Percentiles rank a stretch among this genome's conserved stretches.
Evolutionary conservation across 2,329 filamentous ascomycete genomes (phyloP).

Genomic region (Pleurostoma richardsiae): DNA sequence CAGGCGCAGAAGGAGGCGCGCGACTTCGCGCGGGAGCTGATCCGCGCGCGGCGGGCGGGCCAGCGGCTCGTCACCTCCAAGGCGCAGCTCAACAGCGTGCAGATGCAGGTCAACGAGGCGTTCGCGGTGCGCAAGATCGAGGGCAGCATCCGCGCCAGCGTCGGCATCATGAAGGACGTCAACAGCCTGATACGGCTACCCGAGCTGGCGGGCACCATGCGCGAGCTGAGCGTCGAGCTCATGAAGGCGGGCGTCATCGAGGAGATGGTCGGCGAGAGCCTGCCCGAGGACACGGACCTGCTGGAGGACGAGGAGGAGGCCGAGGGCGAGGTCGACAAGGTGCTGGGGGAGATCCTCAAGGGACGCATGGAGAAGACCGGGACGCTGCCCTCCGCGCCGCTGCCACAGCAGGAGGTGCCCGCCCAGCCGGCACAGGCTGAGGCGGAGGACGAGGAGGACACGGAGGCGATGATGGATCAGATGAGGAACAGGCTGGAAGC

Average conservation of each 20-base stretch:
- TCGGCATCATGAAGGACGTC: conserved; percentile 95
- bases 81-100: conserved; percentile 85
- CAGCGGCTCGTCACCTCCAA: conserved; percentile 77
- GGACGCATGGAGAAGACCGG: conserved; percentile 67
- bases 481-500: conserved; percentile 92
- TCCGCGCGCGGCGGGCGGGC: conserved; percentile 73
- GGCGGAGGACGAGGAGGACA: conserved; percentile 76
- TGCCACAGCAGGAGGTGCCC: conserved; percentile 43
- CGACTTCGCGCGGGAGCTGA: conserved; percentile 81
- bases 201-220: conserved; percentile 84
- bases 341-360: conserved; percentile 85
- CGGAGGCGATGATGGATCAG: conserved; percentile 86
- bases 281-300: conserved; percentile 69
- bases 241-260: conserved; percentile 96
- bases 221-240: conserved; percentile 78
- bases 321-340: conserved; percentile 82
- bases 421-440: conserved; percentile 44
- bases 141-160: conserved; percentile 78
- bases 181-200: conserved; percentile 81
- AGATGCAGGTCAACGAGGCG: conserved; percentile 97
- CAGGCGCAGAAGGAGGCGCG: conserved; percentile 81
- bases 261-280: conserved; percentile 86
- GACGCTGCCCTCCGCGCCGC: conserved; percentile 50
- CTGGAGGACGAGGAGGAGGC: conserved; percentile 71
- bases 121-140: conserved; percentile 96